A percentile compares a stretch with the other conserved stretches of the same genome.
These are phyloP conservation scores for Parastagonospora avenae DNA, from an alignment of 2,329 filamentous ascomycete genomes.

Conservation along the genomic window DNA sequence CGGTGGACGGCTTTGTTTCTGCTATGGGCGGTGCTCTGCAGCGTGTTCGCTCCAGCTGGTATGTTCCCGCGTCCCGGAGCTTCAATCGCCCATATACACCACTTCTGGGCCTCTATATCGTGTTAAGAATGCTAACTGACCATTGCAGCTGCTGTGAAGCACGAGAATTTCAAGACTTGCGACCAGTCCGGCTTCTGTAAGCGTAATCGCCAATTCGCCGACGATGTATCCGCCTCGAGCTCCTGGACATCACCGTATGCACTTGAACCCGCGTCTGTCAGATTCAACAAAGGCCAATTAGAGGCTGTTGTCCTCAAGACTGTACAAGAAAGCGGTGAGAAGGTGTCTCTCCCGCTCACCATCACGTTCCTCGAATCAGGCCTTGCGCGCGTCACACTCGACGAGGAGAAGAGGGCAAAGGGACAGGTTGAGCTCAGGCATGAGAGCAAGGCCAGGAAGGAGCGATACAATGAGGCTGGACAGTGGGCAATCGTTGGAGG, in stretches of 20 bases:
- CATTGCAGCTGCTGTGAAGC: slow-evolving; percentile 77
- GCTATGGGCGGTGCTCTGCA: slow-evolving; percentile 40
- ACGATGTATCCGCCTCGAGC: slow-evolving; percentile 69
- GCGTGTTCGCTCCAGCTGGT: slow-evolving; percentile 45
- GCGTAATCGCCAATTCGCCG: slow-evolving; percentile 88
- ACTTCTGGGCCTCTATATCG: no score
- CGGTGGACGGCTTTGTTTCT: slow-evolving; percentile 64
- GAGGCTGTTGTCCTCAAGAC: slow-evolving; percentile 83
- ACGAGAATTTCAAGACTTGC: slow-evolving; percentile 97
- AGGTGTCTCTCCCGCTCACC: slow-evolving; percentile 78
- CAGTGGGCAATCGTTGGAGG: slow-evolving; percentile 87
- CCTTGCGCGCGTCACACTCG: slow-evolving; percentile 82
- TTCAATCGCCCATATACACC: background rate
- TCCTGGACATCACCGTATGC: slow-evolving; percentile 83
- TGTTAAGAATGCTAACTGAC: slow-evolving; percentile 7
- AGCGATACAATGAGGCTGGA: slow-evolving; percentile 91
- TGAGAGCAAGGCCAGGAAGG: slow-evolving; percentile 81
- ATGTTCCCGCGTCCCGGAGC: slow-evolving; percentile 22
- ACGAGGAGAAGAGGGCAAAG: slow-evolving; percentile 88
- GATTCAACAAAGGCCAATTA: slow-evolving; percentile 79
- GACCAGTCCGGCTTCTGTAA: slow-evolving; percentile 96
- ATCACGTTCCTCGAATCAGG: slow-evolving; percentile 91
- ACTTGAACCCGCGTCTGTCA: slow-evolving; percentile 72
- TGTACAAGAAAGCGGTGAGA: slow-evolving; percentile 67
- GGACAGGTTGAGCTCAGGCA: slow-evolving; percentile 88